Base-by-base conservation (phyloP, 441 rosid genomes). In the Corymbia calophylla region DNA sequence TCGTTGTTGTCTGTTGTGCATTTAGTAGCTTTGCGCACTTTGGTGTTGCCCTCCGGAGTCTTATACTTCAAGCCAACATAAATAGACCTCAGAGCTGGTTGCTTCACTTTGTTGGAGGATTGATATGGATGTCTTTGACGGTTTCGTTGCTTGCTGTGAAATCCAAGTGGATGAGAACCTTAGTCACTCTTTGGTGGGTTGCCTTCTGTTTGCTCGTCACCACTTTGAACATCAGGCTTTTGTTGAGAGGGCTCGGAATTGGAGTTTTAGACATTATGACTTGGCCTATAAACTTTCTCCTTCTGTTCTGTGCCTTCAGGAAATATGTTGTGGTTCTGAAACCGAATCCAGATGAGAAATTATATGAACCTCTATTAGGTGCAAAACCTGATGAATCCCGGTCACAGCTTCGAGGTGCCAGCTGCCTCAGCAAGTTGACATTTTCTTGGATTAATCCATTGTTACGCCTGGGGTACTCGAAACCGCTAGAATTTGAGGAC, bases 401-500 rank as follows among this genome's bases (percentile, higher is more conserved):
- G 58, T 92, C 94, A 19, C 90, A 87, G 86, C 90, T 96, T 48
- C 89, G 92, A 89, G 88, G 92, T 53, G 94, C 95, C 60, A 87
- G 93, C 32, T 95, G 96, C 87, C 88, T 95, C 91, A 95, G 97
- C 91, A 93, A 90, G 90, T 80, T 97, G 88, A 89, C 94, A 4
- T 97, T 97, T 92, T 96, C 98, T 68, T 97, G 99, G 98, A 92
- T 96, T 82, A 95, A 94, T 92, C 93, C 95, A 73, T 92, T 97
- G 91, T 98, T 97, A 87, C 89, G 93, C 1, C 85, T 92, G 88
- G 99, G 99, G 54, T 94, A 91, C 94, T 91, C 91, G 10, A 97
- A 92, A 91, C 98, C 97, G 87, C 91, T 97, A 81, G 88, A 91
- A 64, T 92, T 91, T 25, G 95, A 96, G 73, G 98, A 97, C 88